Conservation (phyloP, 1,284 basidiomycete species). For the Volvariella volvacea region DNA sequence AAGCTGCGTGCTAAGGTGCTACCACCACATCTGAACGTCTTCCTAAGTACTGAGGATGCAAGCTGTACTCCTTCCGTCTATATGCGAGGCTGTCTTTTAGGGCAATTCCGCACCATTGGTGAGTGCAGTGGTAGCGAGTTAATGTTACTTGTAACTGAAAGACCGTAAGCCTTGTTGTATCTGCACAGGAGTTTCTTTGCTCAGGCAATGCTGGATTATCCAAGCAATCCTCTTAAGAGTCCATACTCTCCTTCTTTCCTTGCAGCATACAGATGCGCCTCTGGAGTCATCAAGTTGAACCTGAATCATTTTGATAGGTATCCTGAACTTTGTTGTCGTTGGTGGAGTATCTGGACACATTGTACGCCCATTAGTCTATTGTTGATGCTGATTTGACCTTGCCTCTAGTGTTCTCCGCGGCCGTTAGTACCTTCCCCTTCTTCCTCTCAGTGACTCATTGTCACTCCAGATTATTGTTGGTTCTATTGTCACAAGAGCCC, state of each 20-base stretch:
- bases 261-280: conserved; percentile 52
- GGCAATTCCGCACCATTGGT: not conserved
- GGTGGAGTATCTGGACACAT: conserved; percentile 55
- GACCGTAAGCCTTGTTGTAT: conserved; percentile 51
- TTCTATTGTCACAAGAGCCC: conserved; percentile 46
- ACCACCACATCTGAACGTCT: conserved; percentile 1
- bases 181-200: conserved; percentile 67
- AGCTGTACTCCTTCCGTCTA: conserved; percentile 1
- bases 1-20: conserved; percentile 62
- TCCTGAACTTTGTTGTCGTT: conserved; percentile 46
- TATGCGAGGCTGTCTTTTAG: conserved; percentile 3
- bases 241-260: conserved; percentile 58
- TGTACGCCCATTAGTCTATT: conserved; percentile 1
- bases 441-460: not conserved
- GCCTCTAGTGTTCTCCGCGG: conserved; percentile 41
- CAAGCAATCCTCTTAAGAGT: conserved; percentile 52
- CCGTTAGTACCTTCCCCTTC: conserved; percentile 27
- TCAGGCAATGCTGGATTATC: conserved; percentile 58
- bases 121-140: not conserved
- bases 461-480: conserved; percentile 45
- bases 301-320: conserved; percentile 47
- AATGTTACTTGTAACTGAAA: not conserved
- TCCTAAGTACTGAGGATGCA: not conserved
- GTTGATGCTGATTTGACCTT: not conserved
- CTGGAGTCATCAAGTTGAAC: conserved; percentile 49